Evolutionary conservation across 805 yeast genomes (phyloP).

Genomic region (Dipodascopsis uninucleata): DNA sequence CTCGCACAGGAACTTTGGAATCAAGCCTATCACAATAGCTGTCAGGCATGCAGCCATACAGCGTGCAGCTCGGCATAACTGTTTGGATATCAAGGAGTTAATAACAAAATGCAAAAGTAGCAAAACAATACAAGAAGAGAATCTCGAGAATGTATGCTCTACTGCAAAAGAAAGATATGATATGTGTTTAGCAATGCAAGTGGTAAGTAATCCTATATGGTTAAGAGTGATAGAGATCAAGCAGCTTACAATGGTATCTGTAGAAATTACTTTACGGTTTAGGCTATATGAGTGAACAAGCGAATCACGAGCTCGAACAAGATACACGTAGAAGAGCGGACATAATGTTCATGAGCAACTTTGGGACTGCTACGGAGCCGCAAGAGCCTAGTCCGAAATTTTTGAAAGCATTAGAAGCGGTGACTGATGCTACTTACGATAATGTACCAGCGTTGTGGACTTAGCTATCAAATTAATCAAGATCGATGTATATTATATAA

Average conservation of each 20-base stretch:
- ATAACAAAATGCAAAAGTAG: too few relatives aligned
- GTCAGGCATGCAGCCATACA: too few relatives aligned
- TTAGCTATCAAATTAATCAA: too few relatives aligned
- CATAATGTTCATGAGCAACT: not conserved
- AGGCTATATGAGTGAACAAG: constrained; percentile 14
- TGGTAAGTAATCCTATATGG: constrained; percentile 3
- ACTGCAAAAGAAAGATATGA: not conserved
- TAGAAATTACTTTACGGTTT: constrained; percentile 17
- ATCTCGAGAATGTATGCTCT: not conserved
- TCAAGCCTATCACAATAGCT: constrained; percentile 8
- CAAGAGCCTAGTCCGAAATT: constrained; percentile 1
- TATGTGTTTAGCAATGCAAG: constrained; percentile 6
- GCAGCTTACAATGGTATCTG: too few relatives aligned
- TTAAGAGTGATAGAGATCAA: too few relatives aligned
- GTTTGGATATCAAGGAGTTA: too few relatives aligned
- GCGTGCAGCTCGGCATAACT: too few relatives aligned
- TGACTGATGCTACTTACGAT: too few relatives aligned
- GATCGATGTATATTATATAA: too few relatives aligned
- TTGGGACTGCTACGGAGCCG: constrained; percentile 6
- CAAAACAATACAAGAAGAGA: not conserved
- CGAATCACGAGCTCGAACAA: constrained; percentile 1
- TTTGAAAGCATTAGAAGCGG: too few relatives aligned
- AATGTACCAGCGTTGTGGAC: too few relatives aligned
- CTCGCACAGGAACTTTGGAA: not conserved
- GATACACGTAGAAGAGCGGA: constrained; percentile 1